Evolutionary conservation across 441 rosid species (phyloP), one percentile per base, ranked within the genome.

Genomic region (Erysimum pusillum): DNA sequence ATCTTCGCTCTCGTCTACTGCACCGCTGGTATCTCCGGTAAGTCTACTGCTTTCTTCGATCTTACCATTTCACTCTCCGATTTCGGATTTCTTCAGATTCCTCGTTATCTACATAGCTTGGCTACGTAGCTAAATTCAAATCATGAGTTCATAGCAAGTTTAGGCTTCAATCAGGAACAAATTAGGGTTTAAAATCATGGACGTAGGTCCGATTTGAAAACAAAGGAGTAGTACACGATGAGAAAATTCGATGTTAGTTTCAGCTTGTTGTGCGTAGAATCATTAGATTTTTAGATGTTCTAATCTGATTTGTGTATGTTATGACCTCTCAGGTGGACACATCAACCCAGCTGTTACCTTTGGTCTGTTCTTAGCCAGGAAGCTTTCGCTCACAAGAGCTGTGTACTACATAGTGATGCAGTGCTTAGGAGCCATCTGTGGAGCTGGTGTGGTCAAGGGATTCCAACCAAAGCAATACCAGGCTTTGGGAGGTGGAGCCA

Each of bases 401-500:
- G 66, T 86, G 18, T 83, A 77, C 78, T 86, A 86, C 78, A 83
- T 82, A 44, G 80, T 83, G 48, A 84, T 84, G 87, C 89, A 86
- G 49, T 84, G 89, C 54, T 76, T 86, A n/a, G 89, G 89, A 22
- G 87, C 87, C 0, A 84, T 86, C 54, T 83, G 85, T 60, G 87
- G 87, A 63, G 85, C 83, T 8, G 86, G 84, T 71, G 83, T 82
- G 10, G 89, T 86, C 46, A 86, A 86, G 45, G 85, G 84, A 0
- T 82, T 84, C 78, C 79, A 82, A 28, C 77, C 77, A 56, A 60
- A 76, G 6, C 78, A 42, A 44, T 86, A 80, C 79, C 83, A 82
- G 68, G 51, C 69, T 46, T 63, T 73, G 39, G 84, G 85, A 9
- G 89, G 89, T 61, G 89, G 89, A 58, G 87, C 89, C 22, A 86